Percentiles rank a stretch among this genome's conserved stretches.
Evolutionary conservation across 805 yeast species (phyloP).

Genomic region (Candida saitoana): DNA sequence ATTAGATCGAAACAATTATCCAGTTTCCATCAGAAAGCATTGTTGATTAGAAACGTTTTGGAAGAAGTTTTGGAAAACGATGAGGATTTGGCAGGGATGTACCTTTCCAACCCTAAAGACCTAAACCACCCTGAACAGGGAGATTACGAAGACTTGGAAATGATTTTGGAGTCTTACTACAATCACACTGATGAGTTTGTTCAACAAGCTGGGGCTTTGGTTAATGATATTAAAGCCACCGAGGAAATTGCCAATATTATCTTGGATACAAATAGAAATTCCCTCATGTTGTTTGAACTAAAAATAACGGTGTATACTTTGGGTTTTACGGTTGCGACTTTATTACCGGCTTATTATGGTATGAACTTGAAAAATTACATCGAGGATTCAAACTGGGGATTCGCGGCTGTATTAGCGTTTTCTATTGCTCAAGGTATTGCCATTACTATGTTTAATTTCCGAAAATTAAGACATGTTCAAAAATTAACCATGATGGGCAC

Average conservation of each 20-base stretch:
- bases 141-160: conserved; percentile 73
- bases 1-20: conserved; percentile 69
- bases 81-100: conserved; percentile 79
- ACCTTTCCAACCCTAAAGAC: conserved; percentile 46
- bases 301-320: conserved; percentile 79
- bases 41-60: conserved; percentile 72
- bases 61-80: conserved; percentile 84
- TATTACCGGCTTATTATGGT: conserved; percentile 85
- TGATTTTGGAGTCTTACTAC: conserved; percentile 83
- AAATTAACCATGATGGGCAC: conserved; percentile 56
- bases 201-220: conserved; percentile 80
- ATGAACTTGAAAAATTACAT: conserved; percentile 79
- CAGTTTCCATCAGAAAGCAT: conserved; percentile 68
- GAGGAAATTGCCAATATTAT: conserved; percentile 92
- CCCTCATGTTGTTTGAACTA: conserved; percentile 81
- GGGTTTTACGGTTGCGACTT: conserved; percentile 80
- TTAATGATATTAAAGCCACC: conserved; percentile 81
- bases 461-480: conserved; percentile 57
- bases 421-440: conserved; percentile 52
- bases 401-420: conserved; percentile 49
- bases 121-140: conserved; percentile 15
- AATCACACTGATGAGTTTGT: conserved; percentile 91
- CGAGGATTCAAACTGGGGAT: conserved; percentile 64
- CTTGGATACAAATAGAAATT: conserved; percentile 84
- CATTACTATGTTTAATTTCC: conserved; percentile 55